Percentiles rank a stretch among this genome's conserved stretches.
phyloP scores from a whole-genome alignment of 768 basidiomycete species.

The Russula ochroleuca region DNA sequence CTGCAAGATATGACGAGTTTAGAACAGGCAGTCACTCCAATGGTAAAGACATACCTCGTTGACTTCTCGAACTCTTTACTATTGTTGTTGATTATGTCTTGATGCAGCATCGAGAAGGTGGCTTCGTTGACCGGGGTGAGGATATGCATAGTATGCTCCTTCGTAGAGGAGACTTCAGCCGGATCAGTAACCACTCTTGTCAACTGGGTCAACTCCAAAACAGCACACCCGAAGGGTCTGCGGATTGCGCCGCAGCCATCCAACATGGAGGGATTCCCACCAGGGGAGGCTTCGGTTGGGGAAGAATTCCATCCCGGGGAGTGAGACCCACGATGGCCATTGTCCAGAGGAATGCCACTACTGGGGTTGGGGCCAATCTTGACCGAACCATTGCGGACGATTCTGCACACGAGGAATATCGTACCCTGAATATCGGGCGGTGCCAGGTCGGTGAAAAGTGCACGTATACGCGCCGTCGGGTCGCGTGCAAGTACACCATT shows the following conservation, averaged over 20 bases:
- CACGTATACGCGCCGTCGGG: constrained; percentile 69
- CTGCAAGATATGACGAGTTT: constrained; percentile 38
- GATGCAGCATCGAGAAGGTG: constrained; percentile 89
- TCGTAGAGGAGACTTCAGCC: constrained; percentile 55
- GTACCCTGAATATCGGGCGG: constrained; percentile 80
- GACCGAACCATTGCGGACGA: constrained; percentile 82
- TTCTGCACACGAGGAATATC: constrained; percentile 84
- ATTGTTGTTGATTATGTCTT: constrained; percentile 84
- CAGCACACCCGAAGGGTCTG: constrained; percentile 93
- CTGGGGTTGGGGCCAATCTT: constrained; percentile 62
- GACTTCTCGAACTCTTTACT: constrained; percentile 79
- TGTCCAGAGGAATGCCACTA: constrained; percentile 43
- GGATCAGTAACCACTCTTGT: constrained; percentile 62
- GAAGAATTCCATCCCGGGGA: constrained; percentile 35
- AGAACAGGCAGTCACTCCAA: constrained; percentile 3
- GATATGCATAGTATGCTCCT: constrained; percentile 85
- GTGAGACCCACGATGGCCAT: constrained; percentile 53
- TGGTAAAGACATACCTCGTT: constrained; percentile 49
- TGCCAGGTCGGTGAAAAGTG: constrained; percentile 87
- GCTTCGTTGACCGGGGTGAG: constrained; percentile 78
- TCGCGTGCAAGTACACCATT: constrained; percentile 85
- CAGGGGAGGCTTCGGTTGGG: constrained; percentile 8
- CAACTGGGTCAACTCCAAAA: constrained; percentile 78
- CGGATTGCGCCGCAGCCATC: constrained; percentile 50
- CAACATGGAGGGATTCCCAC: constrained; percentile 23